Evolutionary conservation across 257 asterid species (phyloP), one percentile per base, ranked within the genome.

Genomic region (Solanum chiquidenum): DNA sequence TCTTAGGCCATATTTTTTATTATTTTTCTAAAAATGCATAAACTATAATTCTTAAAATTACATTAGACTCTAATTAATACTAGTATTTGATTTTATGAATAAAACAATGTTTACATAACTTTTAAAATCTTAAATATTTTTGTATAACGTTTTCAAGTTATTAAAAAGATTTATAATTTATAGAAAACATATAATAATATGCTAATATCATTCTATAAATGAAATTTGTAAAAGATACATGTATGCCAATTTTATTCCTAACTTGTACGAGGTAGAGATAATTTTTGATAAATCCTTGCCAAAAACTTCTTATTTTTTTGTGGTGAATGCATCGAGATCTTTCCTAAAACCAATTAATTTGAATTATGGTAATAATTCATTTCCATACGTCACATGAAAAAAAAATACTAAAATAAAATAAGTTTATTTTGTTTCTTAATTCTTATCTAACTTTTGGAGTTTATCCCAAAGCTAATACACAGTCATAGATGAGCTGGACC

Each of bases 401-500:
- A 44, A 40, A 46, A 46, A 46, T 12, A 13, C 55, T 46, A 46
- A 46, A 55, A 18, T 18, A 0, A 55, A 55, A 55, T 7, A 55
- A 18, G n/a, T 55, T 55, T 55, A 18, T 55, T 55, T 55, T 55
- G n/a, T 75, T 83, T 83, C 93, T 92, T 91, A 91, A 29, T 83
- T 83, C 93, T 92, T 91, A 91, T 91, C 93, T 82, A 31, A 35
- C 6, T 12, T 83, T 89, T 91, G 91, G 93, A 86, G 89, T 87
- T 88, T 91, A 93, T 91, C 94, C 85, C 79, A 9, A 7, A 73
- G 90, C 58, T 16, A 72, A 35, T 3, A 12, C 34, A 72, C 5
- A 58, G 27, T 55, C 58, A 2, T 12, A 21, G 88, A 42, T 79
- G 64, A 44, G 64, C 29, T 76, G 83, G 34, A 52, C 91, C 88